These are phyloP conservation scores for Lodderomyces theae DNA, from an alignment of 1,139 yeast species.

Conservation along the genomic window DNA sequence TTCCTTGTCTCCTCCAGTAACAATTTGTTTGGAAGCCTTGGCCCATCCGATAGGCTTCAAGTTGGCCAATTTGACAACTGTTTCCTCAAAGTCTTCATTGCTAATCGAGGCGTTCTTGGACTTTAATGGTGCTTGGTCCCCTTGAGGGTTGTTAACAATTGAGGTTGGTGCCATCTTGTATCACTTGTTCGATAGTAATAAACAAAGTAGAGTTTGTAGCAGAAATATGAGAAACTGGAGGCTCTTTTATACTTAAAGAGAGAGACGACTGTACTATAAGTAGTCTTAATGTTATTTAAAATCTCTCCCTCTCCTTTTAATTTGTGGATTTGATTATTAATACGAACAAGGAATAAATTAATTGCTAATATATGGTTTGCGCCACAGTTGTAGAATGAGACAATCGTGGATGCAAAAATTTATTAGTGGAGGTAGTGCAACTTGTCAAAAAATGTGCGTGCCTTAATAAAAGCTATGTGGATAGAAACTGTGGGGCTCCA, in stretches of 20 bases:
- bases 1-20: slow-evolving; percentile 16
- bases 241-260: neutral
- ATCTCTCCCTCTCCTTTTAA: no score
- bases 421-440: neutral
- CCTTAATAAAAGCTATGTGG: neutral
- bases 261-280: no score
- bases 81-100: slow-evolving; percentile 16
- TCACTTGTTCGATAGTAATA: neutral
- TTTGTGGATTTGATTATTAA: neutral
- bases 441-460: no score
- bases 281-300: no score
- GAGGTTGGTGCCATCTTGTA: slow-evolving; percentile 14
- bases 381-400: slow-evolving; percentile 1
- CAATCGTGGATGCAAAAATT: slow-evolving; percentile 3
- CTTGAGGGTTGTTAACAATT: slow-evolving; percentile 4
- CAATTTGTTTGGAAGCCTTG: slow-evolving; percentile 9
- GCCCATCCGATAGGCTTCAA: slow-evolving; percentile 21
- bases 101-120: neutral
- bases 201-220: neutral
- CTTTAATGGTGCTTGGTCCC: slow-evolving; percentile 1
- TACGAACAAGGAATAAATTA: neutral
- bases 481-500: neutral
- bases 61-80: slow-evolving; percentile 19
- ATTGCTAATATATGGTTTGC: neutral
- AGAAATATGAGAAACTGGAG: neutral